These are phyloP conservation scores for Kazachstania taianensis DNA, from an alignment of 805 yeast species.

Conservation along the genomic window DNA sequence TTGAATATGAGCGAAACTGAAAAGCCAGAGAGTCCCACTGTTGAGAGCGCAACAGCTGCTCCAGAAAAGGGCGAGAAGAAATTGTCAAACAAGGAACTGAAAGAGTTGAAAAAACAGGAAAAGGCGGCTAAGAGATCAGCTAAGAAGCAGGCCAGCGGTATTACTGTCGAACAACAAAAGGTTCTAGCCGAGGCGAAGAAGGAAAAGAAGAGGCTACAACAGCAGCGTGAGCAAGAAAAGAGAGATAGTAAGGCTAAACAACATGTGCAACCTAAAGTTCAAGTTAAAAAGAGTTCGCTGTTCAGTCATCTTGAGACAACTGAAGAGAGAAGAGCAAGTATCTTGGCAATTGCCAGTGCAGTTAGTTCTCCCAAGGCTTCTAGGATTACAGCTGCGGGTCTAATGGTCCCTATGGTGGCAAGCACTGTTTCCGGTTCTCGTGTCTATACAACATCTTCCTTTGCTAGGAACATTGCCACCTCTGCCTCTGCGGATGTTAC, in stretches of 20 bases:
- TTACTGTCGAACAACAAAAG: slow-evolving; percentile 33
- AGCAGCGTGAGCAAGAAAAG: slow-evolving; percentile 42
- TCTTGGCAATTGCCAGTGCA: slow-evolving; percentile 28
- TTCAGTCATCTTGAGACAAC: slow-evolving; percentile 75
- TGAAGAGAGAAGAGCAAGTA: slow-evolving; percentile 50
- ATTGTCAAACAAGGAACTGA: slow-evolving; percentile 68
- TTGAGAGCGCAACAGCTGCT: background rate
- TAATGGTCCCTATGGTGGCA: slow-evolving; percentile 26
- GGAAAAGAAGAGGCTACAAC: slow-evolving; percentile 34
- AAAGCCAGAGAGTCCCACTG: background rate
- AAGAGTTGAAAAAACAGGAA: slow-evolving; percentile 80
- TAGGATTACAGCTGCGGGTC: slow-evolving; percentile 29
- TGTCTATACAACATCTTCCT: slow-evolving; percentile 16
- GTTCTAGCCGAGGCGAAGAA: slow-evolving; percentile 33
- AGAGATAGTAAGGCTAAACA: slow-evolving; percentile 43
- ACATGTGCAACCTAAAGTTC: slow-evolving; percentile 19
- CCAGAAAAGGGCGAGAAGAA: slow-evolving; percentile 16
- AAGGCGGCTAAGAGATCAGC: slow-evolving; percentile 92
- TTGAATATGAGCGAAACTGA: no score
- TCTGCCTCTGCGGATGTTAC: background rate
- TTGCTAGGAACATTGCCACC: slow-evolving; percentile 1
- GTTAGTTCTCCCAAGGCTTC: slow-evolving; percentile 25
- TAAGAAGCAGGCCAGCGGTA: slow-evolving; percentile 59
- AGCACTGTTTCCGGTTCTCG: slow-evolving; percentile 19
- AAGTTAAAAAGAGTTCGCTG: slow-evolving; percentile 44